Evolutionary conservation across 2,329 filamentous ascomycete species (phyloP).

Genomic region (Botrytis byssoidea): DNA sequence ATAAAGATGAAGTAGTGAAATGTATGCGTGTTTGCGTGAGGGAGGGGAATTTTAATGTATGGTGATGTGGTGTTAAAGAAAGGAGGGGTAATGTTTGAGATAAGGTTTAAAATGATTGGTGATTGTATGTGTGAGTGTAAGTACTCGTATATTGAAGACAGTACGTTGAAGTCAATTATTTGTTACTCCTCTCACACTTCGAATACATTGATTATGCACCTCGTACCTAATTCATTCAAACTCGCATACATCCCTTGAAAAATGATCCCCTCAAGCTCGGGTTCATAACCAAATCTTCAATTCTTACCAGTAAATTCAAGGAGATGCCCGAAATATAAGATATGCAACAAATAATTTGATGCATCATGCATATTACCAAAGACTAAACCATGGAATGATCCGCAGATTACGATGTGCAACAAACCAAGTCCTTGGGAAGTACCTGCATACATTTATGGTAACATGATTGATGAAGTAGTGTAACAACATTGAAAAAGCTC

Average conservation of each 20-base stretch:
- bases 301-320: neutral
- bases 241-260: neutral
- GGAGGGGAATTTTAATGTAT: neutral
- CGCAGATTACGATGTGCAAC: conserved; percentile 17
- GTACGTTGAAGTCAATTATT: neutral
- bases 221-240: neutral
- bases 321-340: neutral
- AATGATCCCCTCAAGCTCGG: neutral
- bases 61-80: neutral
- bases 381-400: conserved; percentile 11
- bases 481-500: neutral
- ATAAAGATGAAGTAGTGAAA: neutral
- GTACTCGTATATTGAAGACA: neutral
- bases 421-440: neutral
- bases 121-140: neutral
- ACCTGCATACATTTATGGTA: neutral
- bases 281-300: neutral
- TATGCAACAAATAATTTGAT: neutral
- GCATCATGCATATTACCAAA: neutral
- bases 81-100: neutral
- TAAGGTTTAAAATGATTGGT: neutral
- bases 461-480: neutral
- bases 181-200: neutral
- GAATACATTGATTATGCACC: neutral
- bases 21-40: neutral